Percentiles rank a stretch among this genome's conserved stretches.
Conservation (phyloP, 805 yeast species). For the Monosporozyma yasuniensis region DNA sequence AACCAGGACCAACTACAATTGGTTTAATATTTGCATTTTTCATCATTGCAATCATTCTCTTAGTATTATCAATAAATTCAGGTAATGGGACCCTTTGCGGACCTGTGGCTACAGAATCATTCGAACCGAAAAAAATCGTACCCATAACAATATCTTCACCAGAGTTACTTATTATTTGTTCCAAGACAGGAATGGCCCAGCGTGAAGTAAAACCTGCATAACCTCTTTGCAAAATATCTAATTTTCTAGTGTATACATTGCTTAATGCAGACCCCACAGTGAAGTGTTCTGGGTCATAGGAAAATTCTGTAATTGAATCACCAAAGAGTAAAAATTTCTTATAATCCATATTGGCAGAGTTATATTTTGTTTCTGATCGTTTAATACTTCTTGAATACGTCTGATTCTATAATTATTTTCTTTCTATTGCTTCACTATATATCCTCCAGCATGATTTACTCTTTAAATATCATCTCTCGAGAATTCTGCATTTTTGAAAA, state of each 20-base stretch:
- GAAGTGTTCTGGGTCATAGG: conserved; percentile 38
- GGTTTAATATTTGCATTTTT: conserved; percentile 38
- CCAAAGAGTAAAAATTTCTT: conserved; percentile 34
- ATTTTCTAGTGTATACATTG: conserved; percentile 44
- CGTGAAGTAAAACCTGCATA: conserved; percentile 66
- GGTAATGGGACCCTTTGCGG: conserved; percentile 44
- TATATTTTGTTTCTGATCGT: no score
- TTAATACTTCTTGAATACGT: no score
- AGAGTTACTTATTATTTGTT: conserved; percentile 44
- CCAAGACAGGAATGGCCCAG: conserved; percentile 44
- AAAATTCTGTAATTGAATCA: conserved; percentile 32
- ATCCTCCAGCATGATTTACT: no score
- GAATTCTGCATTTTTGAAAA: background rate
- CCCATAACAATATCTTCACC: conserved; percentile 36
- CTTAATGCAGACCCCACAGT: conserved; percentile 44
- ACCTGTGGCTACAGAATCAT: conserved; percentile 50
- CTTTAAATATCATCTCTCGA: background rate
- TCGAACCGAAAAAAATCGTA: conserved; percentile 72
- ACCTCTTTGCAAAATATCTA: conserved; percentile 70
- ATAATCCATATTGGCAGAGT: no score
- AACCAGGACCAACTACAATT: conserved; percentile 55
- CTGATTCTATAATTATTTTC: no score
- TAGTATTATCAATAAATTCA: conserved; percentile 41
- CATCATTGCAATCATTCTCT: conserved; percentile 34
- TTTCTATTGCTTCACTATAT: background rate